Percentiles rank a stretch among this genome's conserved stretches.
phyloP scores from a whole-genome alignment of 2,329 filamentous ascomycete genomes.

The Cladophialophora chaetospira region DNA sequence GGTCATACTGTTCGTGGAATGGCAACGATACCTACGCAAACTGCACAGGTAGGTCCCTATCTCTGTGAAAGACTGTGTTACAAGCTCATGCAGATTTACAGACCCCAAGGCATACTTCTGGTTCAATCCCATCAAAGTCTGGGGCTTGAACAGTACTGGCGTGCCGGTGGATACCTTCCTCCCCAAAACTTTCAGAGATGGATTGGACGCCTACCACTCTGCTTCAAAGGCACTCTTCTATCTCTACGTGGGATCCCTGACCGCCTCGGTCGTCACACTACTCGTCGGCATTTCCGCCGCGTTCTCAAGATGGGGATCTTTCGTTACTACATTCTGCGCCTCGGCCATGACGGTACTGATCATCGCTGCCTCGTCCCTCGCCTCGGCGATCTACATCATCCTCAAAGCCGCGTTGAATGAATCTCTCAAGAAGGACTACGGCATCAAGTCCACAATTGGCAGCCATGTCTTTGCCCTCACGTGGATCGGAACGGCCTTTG shows the following conservation, averaged over 20 bases:
- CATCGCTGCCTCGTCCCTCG: constrained; percentile 68
- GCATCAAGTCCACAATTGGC: constrained; percentile 68
- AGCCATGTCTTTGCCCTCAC: constrained; percentile 68
- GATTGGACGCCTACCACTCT: constrained; percentile 71
- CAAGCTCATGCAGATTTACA: no score
- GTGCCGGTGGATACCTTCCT: constrained; percentile 62
- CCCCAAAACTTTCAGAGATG: constrained; percentile 65
- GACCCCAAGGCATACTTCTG: constrained; percentile 75
- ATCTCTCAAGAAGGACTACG: constrained; percentile 66
- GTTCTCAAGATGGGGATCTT: constrained; percentile 78
- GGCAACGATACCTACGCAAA: constrained; percentile 54
- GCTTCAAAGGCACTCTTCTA: constrained; percentile 82
- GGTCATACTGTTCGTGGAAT: constrained; percentile 77
- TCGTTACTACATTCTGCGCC: constrained; percentile 77
- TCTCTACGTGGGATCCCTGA: constrained; percentile 73
- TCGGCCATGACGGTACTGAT: constrained; percentile 59
- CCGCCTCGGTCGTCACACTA: constrained; percentile 70
- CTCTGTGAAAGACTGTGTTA: no score
- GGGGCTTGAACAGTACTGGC: constrained; percentile 58
- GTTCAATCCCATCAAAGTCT: constrained; percentile 68
- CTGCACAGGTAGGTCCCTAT: no score
- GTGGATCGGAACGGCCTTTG: constrained; percentile 80
- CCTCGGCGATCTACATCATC: constrained; percentile 72
- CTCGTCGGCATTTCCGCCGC: constrained; percentile 78
- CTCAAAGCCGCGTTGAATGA: constrained; percentile 69